phyloP scores from a whole-genome alignment of 2,329 filamentous ascomycete genomes.

The Phialocephala sp. region DNA sequence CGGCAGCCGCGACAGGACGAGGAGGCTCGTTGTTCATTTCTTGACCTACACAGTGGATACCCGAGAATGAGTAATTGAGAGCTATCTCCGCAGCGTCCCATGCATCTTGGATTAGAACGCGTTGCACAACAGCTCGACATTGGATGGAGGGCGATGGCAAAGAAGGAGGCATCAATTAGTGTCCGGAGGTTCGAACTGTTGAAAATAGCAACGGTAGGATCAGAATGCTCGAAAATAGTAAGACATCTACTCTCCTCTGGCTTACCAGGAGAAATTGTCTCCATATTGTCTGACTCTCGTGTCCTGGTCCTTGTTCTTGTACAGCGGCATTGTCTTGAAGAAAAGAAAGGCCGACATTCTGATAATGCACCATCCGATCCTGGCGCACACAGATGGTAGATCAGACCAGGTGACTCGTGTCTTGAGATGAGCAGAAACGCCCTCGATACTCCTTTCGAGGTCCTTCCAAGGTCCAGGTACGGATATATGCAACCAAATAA shows the following conservation, averaged over 20 bases:
- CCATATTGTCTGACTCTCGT: conserved; percentile 1
- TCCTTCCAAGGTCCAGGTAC: conserved; percentile 1
- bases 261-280: neutral
- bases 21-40: neutral
- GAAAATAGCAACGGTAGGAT: neutral
- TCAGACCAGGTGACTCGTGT: conserved; percentile 6
- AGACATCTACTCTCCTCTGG: neutral
- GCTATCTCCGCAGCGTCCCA: conserved; percentile 2
- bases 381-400: neutral
- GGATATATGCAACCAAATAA: neutral
- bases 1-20: neutral
- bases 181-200: neutral
- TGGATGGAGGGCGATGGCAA: neutral
- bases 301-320: conserved; percentile 6
- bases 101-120: neutral
- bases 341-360: conserved; percentile 2
- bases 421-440: conserved; percentile 1
- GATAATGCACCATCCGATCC: neutral
- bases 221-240: neutral
- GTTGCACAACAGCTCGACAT: neutral
- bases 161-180: neutral
- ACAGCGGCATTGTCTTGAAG: neutral
- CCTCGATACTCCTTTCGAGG: neutral
- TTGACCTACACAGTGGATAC: neutral
- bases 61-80: neutral